Evolutionary conservation across 352 stramenopile genomes (phyloP).

Genomic region (Pythium dissotocum): DNA sequence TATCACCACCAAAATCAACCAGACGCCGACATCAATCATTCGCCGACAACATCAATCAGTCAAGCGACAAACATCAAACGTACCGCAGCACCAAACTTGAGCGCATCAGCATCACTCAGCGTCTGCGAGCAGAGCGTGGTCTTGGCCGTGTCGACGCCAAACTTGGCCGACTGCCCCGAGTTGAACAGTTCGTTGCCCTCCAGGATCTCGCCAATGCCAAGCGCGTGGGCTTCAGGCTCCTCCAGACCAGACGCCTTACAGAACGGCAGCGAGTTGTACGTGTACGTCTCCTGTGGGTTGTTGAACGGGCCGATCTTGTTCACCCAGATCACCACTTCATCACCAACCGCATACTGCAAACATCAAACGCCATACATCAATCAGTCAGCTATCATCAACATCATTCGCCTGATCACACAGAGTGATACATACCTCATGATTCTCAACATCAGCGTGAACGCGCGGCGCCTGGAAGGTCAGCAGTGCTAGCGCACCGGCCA

Average conservation of each 20-base stretch:
- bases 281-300: slow-evolving; percentile 99
- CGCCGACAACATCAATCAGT: not conserved
- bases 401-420: not conserved
- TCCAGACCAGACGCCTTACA: slow-evolving; percentile 91
- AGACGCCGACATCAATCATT: not conserved
- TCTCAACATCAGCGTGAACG: slow-evolving; percentile 22
- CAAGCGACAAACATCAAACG: slow-evolving; percentile 11
- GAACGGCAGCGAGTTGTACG: slow-evolving; percentile 99
- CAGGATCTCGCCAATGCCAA: slow-evolving; percentile 95
- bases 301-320: slow-evolving; percentile 98
- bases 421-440: slow-evolving; percentile 22
- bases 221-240: slow-evolving; percentile 78
- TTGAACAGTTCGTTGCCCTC: slow-evolving; percentile 95
- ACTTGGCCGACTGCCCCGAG: slow-evolving; percentile 85
- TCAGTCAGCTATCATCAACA: slow-evolving; percentile 1
- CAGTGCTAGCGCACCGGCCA: not conserved
- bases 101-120: slow-evolving; percentile 65
- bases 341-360: slow-evolving; percentile 61
- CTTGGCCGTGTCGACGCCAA: slow-evolving; percentile 62
- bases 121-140: slow-evolving; percentile 80
- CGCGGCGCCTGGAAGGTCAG: slow-evolving; percentile 10
- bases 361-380: not conserved
- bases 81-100: slow-evolving; percentile 78
- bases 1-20: slow-evolving; percentile 5
- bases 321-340: slow-evolving; percentile 93